Conservation (phyloP, 1,284 basidiomycete genomes). For the Veloboletus limbatus region DNA sequence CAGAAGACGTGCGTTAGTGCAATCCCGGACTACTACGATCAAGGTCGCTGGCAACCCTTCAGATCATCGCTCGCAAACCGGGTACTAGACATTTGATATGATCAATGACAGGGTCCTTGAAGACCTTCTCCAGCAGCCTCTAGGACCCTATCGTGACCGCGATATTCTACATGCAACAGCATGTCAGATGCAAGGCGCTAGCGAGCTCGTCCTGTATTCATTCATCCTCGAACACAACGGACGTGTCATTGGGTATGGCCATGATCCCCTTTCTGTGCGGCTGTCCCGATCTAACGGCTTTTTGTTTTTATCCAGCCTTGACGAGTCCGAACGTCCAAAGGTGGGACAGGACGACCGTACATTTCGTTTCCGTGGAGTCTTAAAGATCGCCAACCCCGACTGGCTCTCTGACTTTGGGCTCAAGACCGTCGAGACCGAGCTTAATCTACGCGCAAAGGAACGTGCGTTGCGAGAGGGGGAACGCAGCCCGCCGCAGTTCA, state of each 20-base stretch:
- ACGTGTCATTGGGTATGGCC: constrained; percentile 24
- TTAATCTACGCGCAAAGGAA: constrained; percentile 38
- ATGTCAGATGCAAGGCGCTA: constrained; percentile 16
- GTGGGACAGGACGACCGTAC: constrained; percentile 19
- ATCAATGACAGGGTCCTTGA: constrained; percentile 17
- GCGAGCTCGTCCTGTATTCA: constrained; percentile 27
- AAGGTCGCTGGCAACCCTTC: no score
- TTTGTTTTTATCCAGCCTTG: constrained; percentile 19
- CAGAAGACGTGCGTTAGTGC: no score
- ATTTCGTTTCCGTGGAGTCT: constrained; percentile 45
- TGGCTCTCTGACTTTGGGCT: constrained; percentile 48
- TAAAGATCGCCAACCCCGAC: constrained; percentile 40
- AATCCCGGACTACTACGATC: no score
- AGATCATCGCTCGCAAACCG: background rate
- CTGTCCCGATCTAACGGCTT: constrained; percentile 2
- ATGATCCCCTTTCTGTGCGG: background rate
- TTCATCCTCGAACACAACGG: constrained; percentile 30
- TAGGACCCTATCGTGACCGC: constrained; percentile 33
- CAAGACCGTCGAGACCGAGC: constrained; percentile 39
- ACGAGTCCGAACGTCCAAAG: constrained; percentile 28
- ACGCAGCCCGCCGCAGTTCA: constrained; percentile 26
- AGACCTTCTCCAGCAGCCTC: constrained; percentile 25
- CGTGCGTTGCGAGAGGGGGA: constrained; percentile 22
- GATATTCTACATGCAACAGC: constrained; percentile 20
- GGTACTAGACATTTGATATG: constrained; percentile 13